Percentiles rank a stretch among this genome's conserved stretches.
Conservation (phyloP, 2,329 filamentous ascomycete species). For the Epicoccum nigrum region DNA sequence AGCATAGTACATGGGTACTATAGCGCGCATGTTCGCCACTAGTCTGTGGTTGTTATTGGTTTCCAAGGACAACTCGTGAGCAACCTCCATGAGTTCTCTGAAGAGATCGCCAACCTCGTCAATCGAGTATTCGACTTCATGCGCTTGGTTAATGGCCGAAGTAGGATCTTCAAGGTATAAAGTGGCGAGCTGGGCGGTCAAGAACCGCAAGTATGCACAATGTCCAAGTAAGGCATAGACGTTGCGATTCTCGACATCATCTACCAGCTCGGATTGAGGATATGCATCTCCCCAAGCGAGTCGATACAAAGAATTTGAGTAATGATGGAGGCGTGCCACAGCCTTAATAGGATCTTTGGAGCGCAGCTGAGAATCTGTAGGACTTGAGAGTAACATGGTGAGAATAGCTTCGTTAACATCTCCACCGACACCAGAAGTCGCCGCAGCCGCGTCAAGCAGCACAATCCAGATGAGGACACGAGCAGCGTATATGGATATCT, state of each 20-base stretch:
- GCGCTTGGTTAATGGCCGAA: conserved; percentile 12
- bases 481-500: conserved; percentile 42
- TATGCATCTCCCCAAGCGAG: conserved; percentile 44
- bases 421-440: conserved; percentile 44
- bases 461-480: conserved; percentile 46
- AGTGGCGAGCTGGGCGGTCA: conserved; percentile 38
- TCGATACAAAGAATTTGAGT: conserved; percentile 44
- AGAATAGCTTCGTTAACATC: conserved; percentile 38
- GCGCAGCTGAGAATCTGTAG: conserved; percentile 6
- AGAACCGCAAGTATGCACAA: conserved; percentile 41
- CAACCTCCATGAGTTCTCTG: conserved; percentile 22
- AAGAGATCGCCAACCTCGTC: conserved; percentile 25
- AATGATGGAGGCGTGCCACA: conserved; percentile 41
- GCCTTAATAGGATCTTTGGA: conserved; percentile 16
- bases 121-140: conserved; percentile 19
- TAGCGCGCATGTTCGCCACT: conserved; percentile 44
- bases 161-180: conserved; percentile 17
- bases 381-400: conserved; percentile 16
- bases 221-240: conserved; percentile 41
- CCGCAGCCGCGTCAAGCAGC: conserved; percentile 37
- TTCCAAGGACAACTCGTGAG: conserved; percentile 17
- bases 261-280: conserved; percentile 44
- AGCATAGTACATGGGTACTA: conserved; percentile 48
- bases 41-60: conserved; percentile 36
- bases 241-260: conserved; percentile 47